Base-by-base conservation (phyloP, 75 land plant genomes). In the Picea sitchensis region DNA sequence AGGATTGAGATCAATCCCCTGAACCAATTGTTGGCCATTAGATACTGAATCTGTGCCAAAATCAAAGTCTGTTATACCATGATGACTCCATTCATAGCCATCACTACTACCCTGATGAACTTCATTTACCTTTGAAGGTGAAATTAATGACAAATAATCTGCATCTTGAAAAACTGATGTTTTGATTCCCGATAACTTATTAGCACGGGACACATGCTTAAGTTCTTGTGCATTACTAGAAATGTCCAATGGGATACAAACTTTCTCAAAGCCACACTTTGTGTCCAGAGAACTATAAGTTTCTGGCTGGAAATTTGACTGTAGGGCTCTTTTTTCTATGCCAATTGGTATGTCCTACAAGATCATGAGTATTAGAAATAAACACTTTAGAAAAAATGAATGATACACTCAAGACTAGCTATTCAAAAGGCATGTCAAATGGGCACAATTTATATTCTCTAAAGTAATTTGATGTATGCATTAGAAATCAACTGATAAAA, bases 251-350 rank as follows among this genome's bases (percentile, higher is more conserved):
- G 41, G 11, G 36, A 47, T 11, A 44, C 54, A 71, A 44, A 21
- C 18, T n/a, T 71, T 71, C 54, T 71, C 9, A 2, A 71, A 20
- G 36, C 44, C 73, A 41, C 2, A 44, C 54, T n/a, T 71, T 7
- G 9, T 32, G n/a, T 15, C 23, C 21, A 8, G 26, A 38, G 26
- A 41, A 18, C 38, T 20, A 71, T 18, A 44, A 18, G 23, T 71
- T 71, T 71, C 51, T 71, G 73, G 73, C 34, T 71, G 54, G 73
- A 71, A 20, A 7, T 71, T 71, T 71, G 73, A 71, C 21, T 41
- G 54, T 20, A 44, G 18, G 47, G 11, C 20, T 6, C 36, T 69
- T 34, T 69, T 71, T 54, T 71, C 73, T 41, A 44, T 20, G 23
- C 73, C 54, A 17, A 18, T 18, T 44, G 73, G 9, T 71, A 41